Evolutionary conservation across 441 rosid genomes (phyloP), one percentile per base, ranked within the genome.

Genomic region (Codiaeum variegatum): DNA sequence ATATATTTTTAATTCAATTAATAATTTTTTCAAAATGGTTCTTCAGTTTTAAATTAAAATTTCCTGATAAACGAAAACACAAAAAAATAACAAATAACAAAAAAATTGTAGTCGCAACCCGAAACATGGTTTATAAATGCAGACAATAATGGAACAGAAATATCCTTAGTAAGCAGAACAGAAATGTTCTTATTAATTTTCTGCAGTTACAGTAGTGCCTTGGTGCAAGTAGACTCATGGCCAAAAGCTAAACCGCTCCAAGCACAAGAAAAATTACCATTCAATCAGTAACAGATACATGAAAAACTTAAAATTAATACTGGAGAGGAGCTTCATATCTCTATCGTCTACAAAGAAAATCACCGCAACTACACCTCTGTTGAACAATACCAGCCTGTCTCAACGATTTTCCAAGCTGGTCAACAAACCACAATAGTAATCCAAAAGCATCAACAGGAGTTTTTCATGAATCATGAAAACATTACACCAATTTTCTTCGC

Each of bases 401-500:
- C 47, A 66, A 71, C 36, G 67, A 66, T 64, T 42, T 75, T 71
- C 36, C 36, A 66, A 32, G 38, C 63, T 55, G 52, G 61, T 62
- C 31, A 54, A 65, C 24, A 71, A 60, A 61, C 58, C 78, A 55
- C 60, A 44, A 46, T 6, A 31, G 52, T 49, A 28, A 12, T n/a
- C 42, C 4, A 34, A 49, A 55, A 44, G 29, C 19, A 66, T 42
- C 12, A 21, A 24, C 2, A n/a, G n/a, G n/a, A n/a, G n/a, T 12
- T 56, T 21, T 36, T 67, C 5, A n/a, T 40, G 12, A 28, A 47
- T 85, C 76, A 84, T 0, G 88, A 80, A 73, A 81, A 78, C 83
- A 87, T 76, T 63, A 77, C 90, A 19, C 83, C 88, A 11, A 81
- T 81, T 79, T 87, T 85, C 75, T 88, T 83, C 56, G 82, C 85